Base-by-base conservation (phyloP, 2,329 filamentous ascomycete genomes). In the Ophiostoma ips region DNA sequence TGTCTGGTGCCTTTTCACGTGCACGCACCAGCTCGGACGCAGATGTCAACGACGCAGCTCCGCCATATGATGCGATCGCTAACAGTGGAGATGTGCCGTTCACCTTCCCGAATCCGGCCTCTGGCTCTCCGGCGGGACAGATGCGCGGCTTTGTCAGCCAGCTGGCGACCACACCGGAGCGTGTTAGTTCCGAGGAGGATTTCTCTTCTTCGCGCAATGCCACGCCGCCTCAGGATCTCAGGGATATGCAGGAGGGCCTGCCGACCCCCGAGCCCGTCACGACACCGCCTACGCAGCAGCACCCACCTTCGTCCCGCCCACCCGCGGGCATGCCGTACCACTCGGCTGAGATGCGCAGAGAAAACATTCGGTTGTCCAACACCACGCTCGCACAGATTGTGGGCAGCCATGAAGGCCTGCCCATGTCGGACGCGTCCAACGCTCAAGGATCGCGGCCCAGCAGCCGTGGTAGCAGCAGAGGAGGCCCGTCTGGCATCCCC, bases 361-460 rank as follows among this genome's bases (percentile, higher is more conserved):
- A 85, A 48, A 92, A 87, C 58, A 88, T 83, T 57, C 82, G 87
- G 19, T 81, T 96, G 63, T 95, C 92, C 24, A 77, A 74, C 57
- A 81, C 80, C 1, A 96, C 90, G 1, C 71, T 95, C 43, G 75
- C 81, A 41, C 87, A 95, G 61, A 72, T 96, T 62, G 79, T 79
- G 19, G 64, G 40, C n/a, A 15, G 35, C 15, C 37, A 19, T 15
- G 46, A 37, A 19, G 19, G 16, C 10, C 33, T 33, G 45, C 19
- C 48, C 28, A 24, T 46, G 34, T 24, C 47, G 7, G 34, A 49
- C 15, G 46, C 30, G 28, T 34, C 7, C 28, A 33, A 19, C 5
- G 41, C 41, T 16, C 47, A 50, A 15, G 47, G 52, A 11, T 28
- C 36, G 2, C 41, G 47, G 18, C 52, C 52, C 4, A 31, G 33